Base-by-base conservation (phyloP, 1,139 yeast species). In the Taphrina confusa region DNA sequence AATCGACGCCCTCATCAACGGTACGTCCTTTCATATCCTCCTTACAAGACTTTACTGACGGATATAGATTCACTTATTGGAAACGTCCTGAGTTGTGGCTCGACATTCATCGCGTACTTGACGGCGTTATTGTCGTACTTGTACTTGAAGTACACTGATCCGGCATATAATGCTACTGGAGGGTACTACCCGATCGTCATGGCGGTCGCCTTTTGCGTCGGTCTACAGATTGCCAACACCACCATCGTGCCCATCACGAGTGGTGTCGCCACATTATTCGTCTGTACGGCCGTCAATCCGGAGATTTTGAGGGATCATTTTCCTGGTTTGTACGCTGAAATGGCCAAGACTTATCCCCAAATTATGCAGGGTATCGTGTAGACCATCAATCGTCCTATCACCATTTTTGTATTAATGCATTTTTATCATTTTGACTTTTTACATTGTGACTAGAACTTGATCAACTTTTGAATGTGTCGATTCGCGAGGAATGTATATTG, bases 1-100 rank as follows among this genome's bases (percentile, higher is more conserved):
- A 45, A 78, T 89, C 73, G 95, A 87, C 71, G 94, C 94, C 1
- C 75, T 91, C 68, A 81, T 89, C 66, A 91, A 90, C 71, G 96
- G 47, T 42, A 42, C 14, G 14, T 45, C 34, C 23, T 28, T 14
- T 25, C 20, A 16, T 27, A 11, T 91, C 65, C 84, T 90, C 65
- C 85, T 84, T 66, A 82, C 87, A 18, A 87, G 95, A 0, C 75
- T 89, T 66, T 82, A 84, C 25, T 63, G 22, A 50, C 33, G 30
- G n/a, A 30, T 22, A 34, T 31, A 46, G 33, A 27, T 16, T 55
- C 57, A 16, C 51, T 55, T 18, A 46, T 59, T 28, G 11, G 27
- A n/a, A 37, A 34, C 27, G 56, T 60, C 31, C 45, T 60, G 25
- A 36, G 28, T 11, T 80, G 88, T 68, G 90, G 85, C 68, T 76